phyloP scores from a whole-genome alignment of 2,329 filamentous ascomycete species.

The Podosphaera fusca region DNA sequence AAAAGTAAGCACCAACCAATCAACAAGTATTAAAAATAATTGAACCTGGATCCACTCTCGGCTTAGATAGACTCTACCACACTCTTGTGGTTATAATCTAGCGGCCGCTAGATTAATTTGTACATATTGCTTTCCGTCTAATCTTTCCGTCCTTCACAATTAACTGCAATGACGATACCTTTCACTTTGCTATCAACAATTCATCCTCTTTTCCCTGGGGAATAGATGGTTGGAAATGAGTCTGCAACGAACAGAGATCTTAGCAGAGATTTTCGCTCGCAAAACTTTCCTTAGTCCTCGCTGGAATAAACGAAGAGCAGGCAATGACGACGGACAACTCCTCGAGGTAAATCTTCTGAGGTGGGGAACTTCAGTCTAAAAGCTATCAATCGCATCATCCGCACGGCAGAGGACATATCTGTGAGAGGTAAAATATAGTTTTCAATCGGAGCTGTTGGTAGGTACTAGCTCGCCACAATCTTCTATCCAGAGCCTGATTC shows the following conservation, averaged over 20 bases:
- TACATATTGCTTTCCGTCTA: slow-evolving; percentile 3
- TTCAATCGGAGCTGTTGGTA: slow-evolving; percentile 18
- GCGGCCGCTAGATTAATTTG: slow-evolving; percentile 4
- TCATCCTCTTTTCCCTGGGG: slow-evolving; percentile 8
- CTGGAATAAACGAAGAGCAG: slow-evolving; percentile 3
- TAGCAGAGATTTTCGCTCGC: slow-evolving; percentile 10
- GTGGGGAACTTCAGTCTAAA: slow-evolving; percentile 4
- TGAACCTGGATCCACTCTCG: too few species aligned
- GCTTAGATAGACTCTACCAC: too few species aligned
- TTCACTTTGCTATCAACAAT: slow-evolving; percentile 15
- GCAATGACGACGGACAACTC: slow-evolving; percentile 14
- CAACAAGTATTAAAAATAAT: too few species aligned
- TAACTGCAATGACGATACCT: slow-evolving; percentile 16
- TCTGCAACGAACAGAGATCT: slow-evolving; percentile 18
- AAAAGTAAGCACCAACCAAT: too few species aligned
- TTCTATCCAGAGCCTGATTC: not conserved
- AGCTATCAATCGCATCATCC: not conserved
- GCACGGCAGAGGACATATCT: too few species aligned
- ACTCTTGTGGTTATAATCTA: not conserved
- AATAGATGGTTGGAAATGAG: slow-evolving; percentile 12
- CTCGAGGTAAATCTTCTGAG: slow-evolving; percentile 3
- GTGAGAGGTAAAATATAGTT: slow-evolving; percentile 14
- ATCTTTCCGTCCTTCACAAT: slow-evolving; percentile 4
- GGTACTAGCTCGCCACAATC: slow-evolving; percentile 3
- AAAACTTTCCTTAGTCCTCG: slow-evolving; percentile 1